Evolutionary conservation across 805 yeast genomes (phyloP).

Genomic region (Metschnikowia borealis): DNA sequence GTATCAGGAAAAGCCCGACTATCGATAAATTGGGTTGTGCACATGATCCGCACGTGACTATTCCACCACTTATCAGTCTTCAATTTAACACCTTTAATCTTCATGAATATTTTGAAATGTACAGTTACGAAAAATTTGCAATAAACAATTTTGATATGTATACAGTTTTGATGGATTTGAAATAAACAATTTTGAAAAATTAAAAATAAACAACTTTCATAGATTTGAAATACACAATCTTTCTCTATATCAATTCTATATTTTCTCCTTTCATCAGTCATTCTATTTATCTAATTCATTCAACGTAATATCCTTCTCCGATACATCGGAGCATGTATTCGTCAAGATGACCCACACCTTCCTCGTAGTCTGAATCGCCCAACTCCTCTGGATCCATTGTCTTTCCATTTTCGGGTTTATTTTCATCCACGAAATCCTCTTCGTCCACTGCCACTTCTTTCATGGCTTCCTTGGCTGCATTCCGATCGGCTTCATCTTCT

Average conservation of each 20-base stretch:
- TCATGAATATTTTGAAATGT: neutral
- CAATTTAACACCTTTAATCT: neutral
- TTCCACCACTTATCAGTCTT: neutral
- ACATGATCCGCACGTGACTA: constrained; percentile 3
- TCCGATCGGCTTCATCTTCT: constrained; percentile 88
- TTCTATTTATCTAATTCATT: constrained; percentile 8
- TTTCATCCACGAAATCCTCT: constrained; percentile 71
- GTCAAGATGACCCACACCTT: constrained; percentile 78
- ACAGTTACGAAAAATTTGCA: too few relatives aligned
- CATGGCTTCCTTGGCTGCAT: constrained; percentile 87
- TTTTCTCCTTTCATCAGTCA: too few relatives aligned
- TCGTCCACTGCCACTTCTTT: constrained; percentile 78
- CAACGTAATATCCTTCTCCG: constrained; percentile 68
- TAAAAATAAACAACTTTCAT: too few relatives aligned
- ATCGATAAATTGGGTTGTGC: constrained; percentile 8
- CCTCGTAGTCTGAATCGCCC: constrained; percentile 44
- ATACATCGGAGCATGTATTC: constrained; percentile 94
- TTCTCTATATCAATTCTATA: neutral
- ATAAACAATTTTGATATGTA: too few relatives aligned
- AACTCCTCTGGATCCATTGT: constrained; percentile 24
- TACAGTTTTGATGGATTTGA: too few relatives aligned
- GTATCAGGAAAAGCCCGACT: constrained; percentile 8
- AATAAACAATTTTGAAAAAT: too few relatives aligned
- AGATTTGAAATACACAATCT: too few relatives aligned
- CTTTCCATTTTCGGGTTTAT: constrained; percentile 26